phyloP scores from a whole-genome alignment of 1,284 basidiomycete species.

The Puccinia coronata region DNA sequence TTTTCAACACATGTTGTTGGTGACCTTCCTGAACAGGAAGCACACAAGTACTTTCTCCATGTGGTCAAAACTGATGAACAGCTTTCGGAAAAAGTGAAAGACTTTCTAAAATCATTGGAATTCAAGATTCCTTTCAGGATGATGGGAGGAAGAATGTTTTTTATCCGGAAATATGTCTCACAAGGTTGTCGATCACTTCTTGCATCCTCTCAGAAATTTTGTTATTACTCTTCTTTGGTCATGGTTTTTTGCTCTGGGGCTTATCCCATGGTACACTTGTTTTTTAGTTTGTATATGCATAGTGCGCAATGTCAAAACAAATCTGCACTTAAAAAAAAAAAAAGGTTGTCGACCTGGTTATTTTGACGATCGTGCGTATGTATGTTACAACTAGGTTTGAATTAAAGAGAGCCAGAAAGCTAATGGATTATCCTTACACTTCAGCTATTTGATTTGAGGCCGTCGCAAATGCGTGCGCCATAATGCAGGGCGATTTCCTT shows the following conservation, averaged over 20 bases:
- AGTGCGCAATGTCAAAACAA: too few species aligned
- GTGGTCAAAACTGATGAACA: not conserved
- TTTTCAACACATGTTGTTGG: conserved; percentile 4
- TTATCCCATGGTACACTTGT: too few species aligned
- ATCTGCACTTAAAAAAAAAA: too few species aligned
- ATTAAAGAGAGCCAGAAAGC: not conserved
- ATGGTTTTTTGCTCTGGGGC: too few species aligned
- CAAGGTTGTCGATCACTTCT: too few species aligned
- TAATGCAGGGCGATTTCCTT: not conserved
- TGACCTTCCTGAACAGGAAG: conserved; percentile 3
- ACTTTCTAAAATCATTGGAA: conserved; percentile 7
- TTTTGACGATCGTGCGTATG: conserved; percentile 6
- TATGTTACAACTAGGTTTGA: not conserved
- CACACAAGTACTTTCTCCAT: not conserved
- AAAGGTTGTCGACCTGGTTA: not conserved
- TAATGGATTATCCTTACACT: not conserved
- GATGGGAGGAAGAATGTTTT: conserved; percentile 2
- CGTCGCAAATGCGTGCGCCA: not conserved
- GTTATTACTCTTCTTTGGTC: too few species aligned
- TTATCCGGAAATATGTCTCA: not conserved
- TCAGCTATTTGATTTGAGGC: not conserved
- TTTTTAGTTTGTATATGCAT: too few species aligned
- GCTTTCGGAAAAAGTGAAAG: not conserved
- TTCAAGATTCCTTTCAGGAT: conserved; percentile 9
- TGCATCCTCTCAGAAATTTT: too few species aligned